Evolutionary conservation across 768 basidiomycete genomes (phyloP), one percentile per base, ranked within the genome.

Genomic region (Xerocomellus chrysenteron): DNA sequence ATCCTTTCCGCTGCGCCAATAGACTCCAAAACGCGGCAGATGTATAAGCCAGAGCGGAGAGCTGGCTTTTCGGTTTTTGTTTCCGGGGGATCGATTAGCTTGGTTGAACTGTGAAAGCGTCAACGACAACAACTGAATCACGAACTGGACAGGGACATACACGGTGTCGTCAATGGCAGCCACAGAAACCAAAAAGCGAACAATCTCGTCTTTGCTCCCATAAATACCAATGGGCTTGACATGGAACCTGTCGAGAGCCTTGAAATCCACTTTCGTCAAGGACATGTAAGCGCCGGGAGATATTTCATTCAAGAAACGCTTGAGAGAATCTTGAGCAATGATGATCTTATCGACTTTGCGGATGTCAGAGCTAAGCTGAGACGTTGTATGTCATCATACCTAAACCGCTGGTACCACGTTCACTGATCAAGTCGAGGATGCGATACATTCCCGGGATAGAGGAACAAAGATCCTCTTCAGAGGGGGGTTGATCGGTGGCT

Each of bases 291-390:
- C 76, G 0, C 80, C 77, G 0, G 85, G 82, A 26, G 65, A 74
- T 4, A 84, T 52, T 24, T 67, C 65, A 54, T 85, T 81, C 58
- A 82, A 73, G 48, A 85, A 76, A 2, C 65, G 54, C 53, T 71
- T 74, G 43, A 86, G 71, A 4, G 80, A 79, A 11, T 78, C 75
- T 62, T 84, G 82, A 5, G 74, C 72, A 32, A 86, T 86, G 63
- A 86, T 80, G 46, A 86, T 77, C 65, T 87, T 87, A 62, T 84
- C 84, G 19, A 85, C 84, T 84, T 57, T 17, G 52, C 4, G 17
- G 30, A 28, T 19, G 43, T 62, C 21, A 60, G 60, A 35, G 14
- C 24, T 12, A 46, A 43, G 28, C 24, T 8, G 35, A 35, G 13
- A 48, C 4, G 11, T 21, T 21, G 19, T 32, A 10, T 8, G n/a